These are phyloP conservation scores for Gentiana macrophylla DNA, from an alignment of 257 asterid genomes.

Conservation along the genomic window DNA sequence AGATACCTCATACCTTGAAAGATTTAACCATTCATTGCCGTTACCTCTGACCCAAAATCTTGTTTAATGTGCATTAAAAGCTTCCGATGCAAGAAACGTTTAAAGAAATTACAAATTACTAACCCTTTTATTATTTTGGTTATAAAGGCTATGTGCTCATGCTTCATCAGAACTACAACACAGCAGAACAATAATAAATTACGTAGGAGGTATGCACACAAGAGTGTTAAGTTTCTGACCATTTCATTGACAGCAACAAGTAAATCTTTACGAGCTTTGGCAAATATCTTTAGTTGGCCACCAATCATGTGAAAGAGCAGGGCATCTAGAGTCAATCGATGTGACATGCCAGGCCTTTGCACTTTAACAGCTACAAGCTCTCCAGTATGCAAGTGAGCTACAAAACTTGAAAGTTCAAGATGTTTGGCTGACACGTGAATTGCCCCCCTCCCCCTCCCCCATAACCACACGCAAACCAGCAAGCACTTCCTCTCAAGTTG, in stretches of 20 bases:
- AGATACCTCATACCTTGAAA: too few relatives aligned
- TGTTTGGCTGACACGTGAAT: not conserved
- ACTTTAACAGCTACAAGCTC: constrained; percentile 99
- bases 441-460: not conserved
- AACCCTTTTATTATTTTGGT: too few relatives aligned
- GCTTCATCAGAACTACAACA: too few relatives aligned
- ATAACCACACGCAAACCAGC: too few relatives aligned
- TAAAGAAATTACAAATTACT: too few relatives aligned
- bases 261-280: constrained; percentile 96
- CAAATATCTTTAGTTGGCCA: constrained; percentile 91
- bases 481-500: too few relatives aligned
- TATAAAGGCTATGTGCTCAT: too few relatives aligned
- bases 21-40: too few relatives aligned
- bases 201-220: not conserved
- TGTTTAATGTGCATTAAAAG: too few relatives aligned
- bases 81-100: too few relatives aligned
- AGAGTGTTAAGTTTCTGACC: constrained; percentile 47
- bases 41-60: too few relatives aligned
- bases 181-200: not conserved
- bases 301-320: constrained; percentile 92
- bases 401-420: constrained; percentile 60
- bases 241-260: constrained; percentile 91
- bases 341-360: constrained; percentile 98
- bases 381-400: constrained; percentile 98
- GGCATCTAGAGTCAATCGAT: constrained; percentile 77